These are phyloP conservation scores for Aspergillus cristatus DNA, from an alignment of 495 filamentous ascomycete species.

Conservation along the genomic window DNA sequence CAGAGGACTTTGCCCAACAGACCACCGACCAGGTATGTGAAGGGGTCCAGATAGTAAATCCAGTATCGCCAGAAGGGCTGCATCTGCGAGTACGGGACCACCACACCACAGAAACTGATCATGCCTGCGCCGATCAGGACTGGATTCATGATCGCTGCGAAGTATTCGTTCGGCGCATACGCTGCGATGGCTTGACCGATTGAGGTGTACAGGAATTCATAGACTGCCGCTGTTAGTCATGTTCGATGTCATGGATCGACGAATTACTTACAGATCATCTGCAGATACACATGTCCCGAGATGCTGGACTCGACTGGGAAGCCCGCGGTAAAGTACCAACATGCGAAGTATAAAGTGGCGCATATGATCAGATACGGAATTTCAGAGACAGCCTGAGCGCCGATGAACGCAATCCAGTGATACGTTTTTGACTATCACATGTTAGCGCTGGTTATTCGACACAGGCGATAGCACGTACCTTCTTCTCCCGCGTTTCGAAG, in stretches of 20 bases:
- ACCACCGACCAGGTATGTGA: conserved; percentile 45
- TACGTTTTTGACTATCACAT: conserved; percentile 53
- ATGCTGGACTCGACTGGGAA: conserved; percentile 33
- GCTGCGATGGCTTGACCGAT: conserved; percentile 41
- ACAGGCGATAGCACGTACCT: conserved; percentile 59
- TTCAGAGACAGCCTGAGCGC: conserved; percentile 43
- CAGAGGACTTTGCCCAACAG: conserved; percentile 34
- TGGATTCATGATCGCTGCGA: conserved; percentile 44
- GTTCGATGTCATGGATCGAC: conserved; percentile 1
- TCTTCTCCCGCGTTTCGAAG: conserved; percentile 64
- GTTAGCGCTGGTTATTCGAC: conserved; percentile 35
- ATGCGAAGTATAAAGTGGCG: conserved; percentile 46
- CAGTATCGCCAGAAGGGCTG: conserved; percentile 51
- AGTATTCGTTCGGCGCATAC: conserved; percentile 46
- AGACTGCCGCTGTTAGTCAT: conserved; percentile 21
- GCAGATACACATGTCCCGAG: conserved; percentile 37
- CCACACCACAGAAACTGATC: conserved; percentile 46
- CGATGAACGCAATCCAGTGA: conserved; percentile 36
- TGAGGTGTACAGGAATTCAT: conserved; percentile 36
- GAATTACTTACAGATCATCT: conserved; percentile 37
- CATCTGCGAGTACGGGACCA: conserved; percentile 43
- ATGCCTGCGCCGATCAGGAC: conserved; percentile 41
- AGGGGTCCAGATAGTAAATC: conserved; percentile 49
- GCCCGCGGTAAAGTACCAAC: conserved; percentile 52
- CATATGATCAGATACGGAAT: conserved; percentile 52